Evolutionary conservation across 2,329 filamentous ascomycete species (phyloP), one percentile per base, ranked within the genome.

Genomic region (Nemania sp.): DNA sequence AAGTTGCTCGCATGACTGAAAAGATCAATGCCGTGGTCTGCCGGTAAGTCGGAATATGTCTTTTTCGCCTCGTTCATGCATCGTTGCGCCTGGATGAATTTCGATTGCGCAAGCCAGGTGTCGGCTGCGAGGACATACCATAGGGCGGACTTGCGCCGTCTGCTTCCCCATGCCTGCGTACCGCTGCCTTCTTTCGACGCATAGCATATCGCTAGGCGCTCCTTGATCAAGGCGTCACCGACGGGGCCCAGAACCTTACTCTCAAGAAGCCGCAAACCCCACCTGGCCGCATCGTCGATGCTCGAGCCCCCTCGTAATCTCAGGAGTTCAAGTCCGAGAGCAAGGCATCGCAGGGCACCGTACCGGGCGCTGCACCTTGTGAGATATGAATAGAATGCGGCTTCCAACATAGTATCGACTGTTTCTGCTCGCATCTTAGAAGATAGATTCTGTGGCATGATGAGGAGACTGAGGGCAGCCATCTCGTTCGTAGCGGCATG

Each of bases 401-500:
- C 89, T 66, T 97, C 93, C 11, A 99, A 80, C 81, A 94, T 90
- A 62, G 90, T 83, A 64, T 95, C 90, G 33, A 97, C 81, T 5
- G 84, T 87, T 64, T 97, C 94, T 1, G 87, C 77, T 56, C 93
- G 86, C 23, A 83, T 84, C 68, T 92, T 96, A 12, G 88, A 85
- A 2, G 84, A 86, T 57, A 89, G 77, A 14, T 81, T 80, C 56
- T 89, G 83, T 0, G 90, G 86, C 64, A 88, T 86, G 56, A 99
- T 80, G 28, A 99, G 81, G 34, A 90, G 83, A 64, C 90, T 90
- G 11, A 97, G 75, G 5, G 90, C 92, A 24, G 89, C 88, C 93
- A 99, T 97, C 75, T 99, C 94, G 70, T 96, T 93, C 1, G 90
- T 88, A 3, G 90, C 93, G 0, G 94, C 94, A 68, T 97, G 91